phyloP scores from a whole-genome alignment of 306 rosid genomes.

The Alnus glutinosa region DNA sequence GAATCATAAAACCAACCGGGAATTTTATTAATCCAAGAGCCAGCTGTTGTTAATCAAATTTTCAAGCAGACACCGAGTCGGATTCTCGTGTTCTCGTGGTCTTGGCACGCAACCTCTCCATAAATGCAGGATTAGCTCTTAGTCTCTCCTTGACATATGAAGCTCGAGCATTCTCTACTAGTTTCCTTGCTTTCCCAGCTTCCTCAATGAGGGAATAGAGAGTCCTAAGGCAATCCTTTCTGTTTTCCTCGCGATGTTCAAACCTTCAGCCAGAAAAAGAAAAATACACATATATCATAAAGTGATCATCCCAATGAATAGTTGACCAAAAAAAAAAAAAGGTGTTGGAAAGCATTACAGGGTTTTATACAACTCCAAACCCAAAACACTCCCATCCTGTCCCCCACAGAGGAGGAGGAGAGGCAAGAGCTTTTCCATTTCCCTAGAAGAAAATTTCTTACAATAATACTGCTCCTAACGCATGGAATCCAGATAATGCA shows the following conservation, averaged over 20 bases:
- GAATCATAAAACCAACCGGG: constrained; percentile 26
- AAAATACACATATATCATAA: not conserved
- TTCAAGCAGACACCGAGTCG: constrained; percentile 46
- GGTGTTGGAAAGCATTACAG: not conserved
- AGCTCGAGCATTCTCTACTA: constrained; percentile 71
- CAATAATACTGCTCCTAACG: not conserved
- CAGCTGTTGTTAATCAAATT: not conserved
- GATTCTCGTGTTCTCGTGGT: constrained; percentile 47
- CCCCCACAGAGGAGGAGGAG: not conserved
- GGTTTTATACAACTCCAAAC: not conserved
- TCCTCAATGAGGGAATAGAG: constrained; percentile 88
- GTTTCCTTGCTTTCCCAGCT: constrained; percentile 85
- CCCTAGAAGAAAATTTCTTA: not conserved
- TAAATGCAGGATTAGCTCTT: constrained; percentile 71
- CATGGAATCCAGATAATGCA: not conserved
- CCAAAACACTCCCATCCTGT: no score
- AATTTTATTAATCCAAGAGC: constrained; percentile 8
- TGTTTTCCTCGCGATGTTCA: constrained; percentile 94
- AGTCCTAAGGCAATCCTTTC: constrained; percentile 92
- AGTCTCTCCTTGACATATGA: constrained; percentile 82
- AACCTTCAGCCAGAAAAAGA: constrained; percentile 46
- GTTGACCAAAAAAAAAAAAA: not conserved
- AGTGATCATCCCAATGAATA: not conserved
- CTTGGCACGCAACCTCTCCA: constrained; percentile 77
- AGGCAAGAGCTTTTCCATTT: not conserved